Conservation (phyloP, 108 stramenopile genomes). For the Nannochloropsis oceanica region DNA sequence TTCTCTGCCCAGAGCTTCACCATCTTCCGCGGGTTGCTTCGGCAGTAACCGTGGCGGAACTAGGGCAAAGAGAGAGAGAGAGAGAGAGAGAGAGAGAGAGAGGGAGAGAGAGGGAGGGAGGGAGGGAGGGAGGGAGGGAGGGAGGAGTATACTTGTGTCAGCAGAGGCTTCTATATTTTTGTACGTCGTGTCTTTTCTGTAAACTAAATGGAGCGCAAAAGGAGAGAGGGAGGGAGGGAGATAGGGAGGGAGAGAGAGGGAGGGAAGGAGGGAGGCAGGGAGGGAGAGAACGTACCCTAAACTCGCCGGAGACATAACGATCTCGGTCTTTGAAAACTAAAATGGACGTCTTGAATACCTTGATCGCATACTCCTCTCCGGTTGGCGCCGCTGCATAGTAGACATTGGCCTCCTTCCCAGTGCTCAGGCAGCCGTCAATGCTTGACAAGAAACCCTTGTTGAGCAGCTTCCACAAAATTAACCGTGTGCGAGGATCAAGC, state of each 20-base stretch:
- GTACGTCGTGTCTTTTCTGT: too few relatives aligned
- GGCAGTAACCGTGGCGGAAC: constrained; percentile 89
- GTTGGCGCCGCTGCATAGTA: constrained; percentile 61
- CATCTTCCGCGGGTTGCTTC: constrained; percentile 97
- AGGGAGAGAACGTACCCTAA: constrained; percentile 34
- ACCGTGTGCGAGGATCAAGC: constrained; percentile 82
- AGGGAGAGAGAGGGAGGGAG: too few relatives aligned
- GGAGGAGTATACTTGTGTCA: too few relatives aligned
- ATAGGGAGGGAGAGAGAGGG: too few relatives aligned
- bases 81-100: too few relatives aligned
- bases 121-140: too few relatives aligned
- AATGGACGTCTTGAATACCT: constrained; percentile 97
- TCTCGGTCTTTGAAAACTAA: constrained; percentile 97
- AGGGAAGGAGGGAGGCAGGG: too few relatives aligned
- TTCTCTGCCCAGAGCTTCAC: constrained; percentile 99
- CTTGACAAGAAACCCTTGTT: constrained; percentile 65
- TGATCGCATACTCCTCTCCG: constrained; percentile 72
- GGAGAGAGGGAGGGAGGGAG: too few relatives aligned
- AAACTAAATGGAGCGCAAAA: too few relatives aligned
- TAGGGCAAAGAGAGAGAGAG: too few relatives aligned
- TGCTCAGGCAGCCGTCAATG: constrained; percentile 92
- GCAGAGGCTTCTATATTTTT: too few relatives aligned
- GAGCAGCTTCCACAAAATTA: constrained; percentile 89
- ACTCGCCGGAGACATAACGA: constrained; percentile 95
- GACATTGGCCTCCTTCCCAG: constrained; percentile 98